Evolutionary conservation across 495 filamentous ascomycete genomes (phyloP).

Genomic region (Penicilliopsis zonata): DNA sequence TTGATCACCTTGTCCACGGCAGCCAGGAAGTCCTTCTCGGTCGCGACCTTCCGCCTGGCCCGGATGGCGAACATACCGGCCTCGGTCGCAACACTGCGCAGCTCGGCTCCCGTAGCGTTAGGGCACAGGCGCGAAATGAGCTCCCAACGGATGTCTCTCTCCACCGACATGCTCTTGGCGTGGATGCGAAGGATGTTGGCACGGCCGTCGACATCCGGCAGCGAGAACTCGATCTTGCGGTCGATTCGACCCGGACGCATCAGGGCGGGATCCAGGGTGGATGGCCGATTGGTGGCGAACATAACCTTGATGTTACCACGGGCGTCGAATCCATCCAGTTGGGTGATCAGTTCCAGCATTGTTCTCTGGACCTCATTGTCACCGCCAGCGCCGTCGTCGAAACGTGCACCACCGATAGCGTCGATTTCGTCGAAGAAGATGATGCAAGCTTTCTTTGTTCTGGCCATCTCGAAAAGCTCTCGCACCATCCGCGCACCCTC

Average conservation of each 20-base stretch:
- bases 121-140: conserved; percentile 92
- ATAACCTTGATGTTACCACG: conserved; percentile 99
- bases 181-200: conserved; percentile 97
- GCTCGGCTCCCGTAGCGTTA: conserved; percentile 90
- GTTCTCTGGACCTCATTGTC: conserved; percentile 99
- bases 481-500: conserved; percentile 97
- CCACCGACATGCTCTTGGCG: conserved; percentile 98
- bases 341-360: conserved; percentile 97
- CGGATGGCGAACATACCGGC: conserved; percentile 98
- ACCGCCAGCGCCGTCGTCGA: conserved; percentile 94
- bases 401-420: conserved; percentile 93
- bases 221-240: conserved; percentile 95
- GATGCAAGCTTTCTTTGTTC: conserved; percentile 98
- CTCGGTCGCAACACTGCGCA: conserved; percentile 95
- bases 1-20: conserved; percentile 99
- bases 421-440: conserved; percentile 99
- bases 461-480: conserved; percentile 98
- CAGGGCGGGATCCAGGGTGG: conserved; percentile 87
- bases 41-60: conserved; percentile 91
- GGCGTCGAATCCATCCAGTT: conserved; percentile 94
- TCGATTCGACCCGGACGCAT: conserved; percentile 98
- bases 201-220: conserved; percentile 91
- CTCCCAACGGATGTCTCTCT: conserved; percentile 98
- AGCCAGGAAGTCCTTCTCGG: conserved; percentile 97
- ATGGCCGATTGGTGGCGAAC: conserved; percentile 97